Percentiles rank a stretch among this genome's conserved stretches.
Conservation (phyloP, 257 asterid genomes). For the Ehretia macrophylla region DNA sequence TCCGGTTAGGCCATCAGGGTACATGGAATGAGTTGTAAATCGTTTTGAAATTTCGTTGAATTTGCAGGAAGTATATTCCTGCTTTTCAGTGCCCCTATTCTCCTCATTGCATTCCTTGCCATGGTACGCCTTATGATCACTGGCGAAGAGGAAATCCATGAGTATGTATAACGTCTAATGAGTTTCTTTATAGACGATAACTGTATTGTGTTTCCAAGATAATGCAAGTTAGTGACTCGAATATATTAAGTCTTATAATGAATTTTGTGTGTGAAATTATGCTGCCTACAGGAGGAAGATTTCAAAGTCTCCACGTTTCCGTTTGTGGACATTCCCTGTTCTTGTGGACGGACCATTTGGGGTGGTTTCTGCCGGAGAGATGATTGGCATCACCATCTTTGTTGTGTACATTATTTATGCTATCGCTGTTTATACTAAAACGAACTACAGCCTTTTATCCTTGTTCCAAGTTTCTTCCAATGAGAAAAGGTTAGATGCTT, state of each 20-base stretch:
- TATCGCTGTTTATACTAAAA: slow-evolving; percentile 30
- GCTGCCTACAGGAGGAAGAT: slow-evolving; percentile 29
- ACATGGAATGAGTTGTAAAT: background rate
- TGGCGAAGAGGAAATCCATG: slow-evolving; percentile 38
- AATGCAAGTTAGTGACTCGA: background rate
- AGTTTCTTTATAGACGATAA: background rate
- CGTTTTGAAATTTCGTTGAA: background rate
- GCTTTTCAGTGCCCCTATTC: slow-evolving; percentile 60
- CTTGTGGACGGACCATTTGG: slow-evolving; percentile 84
- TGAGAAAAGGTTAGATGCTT: slow-evolving; percentile 33
- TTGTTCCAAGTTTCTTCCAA: slow-evolving; percentile 24
- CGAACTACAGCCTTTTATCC: slow-evolving; percentile 29
- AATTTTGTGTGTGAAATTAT: slow-evolving; percentile 1
- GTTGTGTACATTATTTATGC: slow-evolving; percentile 57
- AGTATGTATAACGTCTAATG: slow-evolving; percentile 19
- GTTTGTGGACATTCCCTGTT: slow-evolving; percentile 83
- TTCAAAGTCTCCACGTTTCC: slow-evolving; percentile 34
- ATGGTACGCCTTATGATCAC: slow-evolving; percentile 37
- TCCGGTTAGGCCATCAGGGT: background rate
- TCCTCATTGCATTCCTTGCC: slow-evolving; percentile 63
- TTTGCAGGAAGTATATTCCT: slow-evolving; percentile 55
- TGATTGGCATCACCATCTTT: slow-evolving; percentile 59
- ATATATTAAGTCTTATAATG: background rate
- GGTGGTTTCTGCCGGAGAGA: slow-evolving; percentile 85
- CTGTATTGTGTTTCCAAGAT: background rate